A percentile compares a stretch with the other conserved stretches of the same genome.
phyloP scores from a whole-genome alignment of 306 rosid species.

The Casuarina cunninghamiana region DNA sequence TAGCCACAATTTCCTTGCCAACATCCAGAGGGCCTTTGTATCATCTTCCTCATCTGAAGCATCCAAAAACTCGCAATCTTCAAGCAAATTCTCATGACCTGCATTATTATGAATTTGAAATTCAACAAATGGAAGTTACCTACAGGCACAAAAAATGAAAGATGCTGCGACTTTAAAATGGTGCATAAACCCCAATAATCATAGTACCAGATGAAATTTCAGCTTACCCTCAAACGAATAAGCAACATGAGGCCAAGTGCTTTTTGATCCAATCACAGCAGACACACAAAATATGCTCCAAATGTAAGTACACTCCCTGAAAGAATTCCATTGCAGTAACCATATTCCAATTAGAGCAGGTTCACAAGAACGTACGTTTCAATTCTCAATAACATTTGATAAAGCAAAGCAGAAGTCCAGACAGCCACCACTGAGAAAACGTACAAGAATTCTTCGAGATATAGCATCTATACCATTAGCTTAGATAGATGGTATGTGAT shows the following conservation, averaged over 20 bases:
- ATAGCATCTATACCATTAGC: conserved; percentile 10
- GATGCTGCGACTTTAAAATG: background rate
- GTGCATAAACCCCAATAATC: conserved; percentile 6
- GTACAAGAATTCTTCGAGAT: too few species aligned
- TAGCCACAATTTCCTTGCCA: conserved; percentile 59
- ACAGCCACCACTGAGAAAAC: background rate
- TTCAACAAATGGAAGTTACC: conserved; percentile 18
- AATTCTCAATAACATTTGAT: background rate
- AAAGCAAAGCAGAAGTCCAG: background rate
- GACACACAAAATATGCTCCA: conserved; percentile 53
- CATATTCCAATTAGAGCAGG: background rate
- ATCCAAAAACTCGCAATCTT: conserved; percentile 29
- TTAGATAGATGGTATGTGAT: background rate
- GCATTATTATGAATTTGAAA: conserved; percentile 13
- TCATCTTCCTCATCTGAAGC: conserved; percentile 42
- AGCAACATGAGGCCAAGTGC: conserved; percentile 32
- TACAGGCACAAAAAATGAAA: background rate
- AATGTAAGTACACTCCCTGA: conserved; percentile 42
- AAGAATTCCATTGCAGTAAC: conserved; percentile 12
- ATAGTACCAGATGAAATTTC: conserved; percentile 28
- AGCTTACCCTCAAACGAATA: conserved; percentile 76
- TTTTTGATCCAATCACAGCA: conserved; percentile 43
- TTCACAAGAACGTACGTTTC: background rate
- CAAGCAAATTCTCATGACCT: conserved; percentile 51
- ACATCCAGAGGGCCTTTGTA: conserved; percentile 36